A percentile compares a stretch with the other conserved stretches of the same genome.
phyloP scores from a whole-genome alignment of 129 eudicot genomes.

The Kitagawia praeruptora region DNA sequence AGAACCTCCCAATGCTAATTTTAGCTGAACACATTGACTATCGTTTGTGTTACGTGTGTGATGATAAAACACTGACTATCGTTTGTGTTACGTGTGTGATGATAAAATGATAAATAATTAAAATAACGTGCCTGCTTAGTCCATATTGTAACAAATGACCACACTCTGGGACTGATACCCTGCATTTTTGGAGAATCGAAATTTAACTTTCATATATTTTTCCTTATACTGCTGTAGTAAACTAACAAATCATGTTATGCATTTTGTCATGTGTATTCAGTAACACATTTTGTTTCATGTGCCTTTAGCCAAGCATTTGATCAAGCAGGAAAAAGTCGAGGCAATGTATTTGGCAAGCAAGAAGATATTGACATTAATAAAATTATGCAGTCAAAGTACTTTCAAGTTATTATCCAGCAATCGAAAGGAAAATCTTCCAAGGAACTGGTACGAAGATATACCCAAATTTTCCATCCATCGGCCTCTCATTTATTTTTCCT shows the following conservation, averaged over 20 bases:
- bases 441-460: constrained; percentile 26
- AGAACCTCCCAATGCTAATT: too few species aligned
- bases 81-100: too few species aligned
- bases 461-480: neutral
- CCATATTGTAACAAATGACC: neutral
- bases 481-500: neutral
- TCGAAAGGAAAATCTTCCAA: constrained; percentile 24
- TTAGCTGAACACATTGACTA: neutral
- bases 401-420: constrained; percentile 49
- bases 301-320: constrained; percentile 84
- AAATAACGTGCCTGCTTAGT: neutral
- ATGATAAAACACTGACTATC: too few species aligned
- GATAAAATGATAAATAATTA: neutral
- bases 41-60: neutral
- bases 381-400: constrained; percentile 71
- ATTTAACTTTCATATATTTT: too few species aligned
- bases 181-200: neutral
- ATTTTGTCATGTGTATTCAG: neutral
- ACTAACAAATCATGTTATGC: neutral
- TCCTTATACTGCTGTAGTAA: neutral
- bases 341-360: constrained; percentile 46
- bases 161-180: neutral
- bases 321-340: constrained; percentile 76
- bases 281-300: constrained; percentile 1
- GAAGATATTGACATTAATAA: constrained; percentile 53